A percentile compares a stretch with the other conserved stretches of the same genome.
phyloP scores from a whole-genome alignment of 2,329 filamentous ascomycete species.

The Diaporthe aspalathi region DNA sequence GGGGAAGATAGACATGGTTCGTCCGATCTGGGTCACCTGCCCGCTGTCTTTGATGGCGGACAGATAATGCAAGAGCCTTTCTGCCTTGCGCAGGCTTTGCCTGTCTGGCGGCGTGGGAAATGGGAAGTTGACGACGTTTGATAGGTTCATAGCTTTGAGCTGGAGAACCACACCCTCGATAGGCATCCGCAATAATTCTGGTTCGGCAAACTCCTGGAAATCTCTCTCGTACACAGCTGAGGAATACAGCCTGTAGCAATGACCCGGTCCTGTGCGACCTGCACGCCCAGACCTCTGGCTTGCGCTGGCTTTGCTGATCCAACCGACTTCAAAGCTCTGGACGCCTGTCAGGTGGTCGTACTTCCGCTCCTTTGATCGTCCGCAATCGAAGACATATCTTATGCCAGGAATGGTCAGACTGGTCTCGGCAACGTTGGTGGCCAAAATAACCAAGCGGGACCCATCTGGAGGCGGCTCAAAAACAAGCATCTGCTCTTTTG shows the following conservation, averaged over 20 bases:
- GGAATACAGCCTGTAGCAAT: constrained; percentile 95
- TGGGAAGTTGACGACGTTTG: constrained; percentile 91
- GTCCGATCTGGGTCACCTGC: constrained; percentile 81
- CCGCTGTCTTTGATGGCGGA: constrained; percentile 80
- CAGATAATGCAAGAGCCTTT: constrained; percentile 86
- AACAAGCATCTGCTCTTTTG: constrained; percentile 88
- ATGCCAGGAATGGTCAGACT: constrained; percentile 96
- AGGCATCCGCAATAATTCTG: constrained; percentile 90
- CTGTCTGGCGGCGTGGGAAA: constrained; percentile 92
- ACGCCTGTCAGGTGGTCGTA: constrained; percentile 91
- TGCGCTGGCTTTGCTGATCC: constrained; percentile 98
- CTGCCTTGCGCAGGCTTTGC: constrained; percentile 81
- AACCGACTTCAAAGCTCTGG: constrained; percentile 93
- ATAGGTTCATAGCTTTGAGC: constrained; percentile 93
- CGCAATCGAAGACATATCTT: constrained; percentile 95
- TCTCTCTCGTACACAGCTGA: constrained; percentile 93
- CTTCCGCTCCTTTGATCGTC: constrained; percentile 89
- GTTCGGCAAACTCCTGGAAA: constrained; percentile 86
- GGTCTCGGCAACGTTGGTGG: constrained; percentile 97
- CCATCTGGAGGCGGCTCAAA: constrained; percentile 88
- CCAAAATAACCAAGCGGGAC: constrained; percentile 85
- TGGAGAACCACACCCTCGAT: constrained; percentile 94
- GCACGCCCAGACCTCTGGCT: constrained; percentile 93
- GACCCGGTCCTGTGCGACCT: constrained; percentile 92
- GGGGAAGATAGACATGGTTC: constrained; percentile 88